A percentile compares a stretch with the other conserved stretches of the same genome.
These are phyloP conservation scores for Penicillium palitans DNA, from an alignment of 2,329 filamentous ascomycete genomes.

Conservation along the genomic window DNA sequence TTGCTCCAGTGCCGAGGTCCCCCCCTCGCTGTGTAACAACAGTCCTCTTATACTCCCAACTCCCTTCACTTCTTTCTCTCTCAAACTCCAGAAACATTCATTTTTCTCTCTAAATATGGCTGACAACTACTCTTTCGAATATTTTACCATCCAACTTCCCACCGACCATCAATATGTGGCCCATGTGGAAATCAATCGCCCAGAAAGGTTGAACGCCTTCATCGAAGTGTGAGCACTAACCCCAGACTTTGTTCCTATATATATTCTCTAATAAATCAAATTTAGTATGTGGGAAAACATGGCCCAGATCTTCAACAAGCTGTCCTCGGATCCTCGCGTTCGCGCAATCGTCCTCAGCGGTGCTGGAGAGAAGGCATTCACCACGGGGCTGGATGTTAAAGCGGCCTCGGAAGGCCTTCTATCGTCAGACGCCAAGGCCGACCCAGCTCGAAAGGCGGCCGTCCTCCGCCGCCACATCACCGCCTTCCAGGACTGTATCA, in stretches of 20 bases:
- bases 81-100: not conserved
- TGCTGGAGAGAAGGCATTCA: conserved; percentile 80
- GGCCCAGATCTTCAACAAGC: conserved; percentile 66
- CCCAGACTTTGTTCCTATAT: not conserved
- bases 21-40: not conserved
- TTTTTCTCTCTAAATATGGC: conserved; percentile 23
- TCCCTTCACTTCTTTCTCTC: not conserved
- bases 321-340: conserved; percentile 71
- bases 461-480: conserved; percentile 66
- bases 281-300: conserved; percentile 81
- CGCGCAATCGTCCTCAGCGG: conserved; percentile 78
- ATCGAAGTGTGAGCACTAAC: conserved; percentile 57
- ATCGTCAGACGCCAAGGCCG: conserved; percentile 44
- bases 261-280: conserved; percentile 5
- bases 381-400: conserved; percentile 79
- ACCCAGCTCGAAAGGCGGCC: conserved; percentile 65
- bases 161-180: conserved; percentile 63
- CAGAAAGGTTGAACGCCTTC: conserved; percentile 86
- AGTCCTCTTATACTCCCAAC: conserved; percentile 1
- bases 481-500: conserved; percentile 79
- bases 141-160: conserved; percentile 75
- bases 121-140: conserved; percentile 40
- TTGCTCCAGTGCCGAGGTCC: conserved; percentile 7
- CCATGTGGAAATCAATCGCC: conserved; percentile 90
- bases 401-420: conserved; percentile 60